Percentiles rank a stretch among this genome's conserved stretches.
Evolutionary conservation across 108 stramenopile species (phyloP).

Genomic region (Thalassiosira profunda): DNA sequence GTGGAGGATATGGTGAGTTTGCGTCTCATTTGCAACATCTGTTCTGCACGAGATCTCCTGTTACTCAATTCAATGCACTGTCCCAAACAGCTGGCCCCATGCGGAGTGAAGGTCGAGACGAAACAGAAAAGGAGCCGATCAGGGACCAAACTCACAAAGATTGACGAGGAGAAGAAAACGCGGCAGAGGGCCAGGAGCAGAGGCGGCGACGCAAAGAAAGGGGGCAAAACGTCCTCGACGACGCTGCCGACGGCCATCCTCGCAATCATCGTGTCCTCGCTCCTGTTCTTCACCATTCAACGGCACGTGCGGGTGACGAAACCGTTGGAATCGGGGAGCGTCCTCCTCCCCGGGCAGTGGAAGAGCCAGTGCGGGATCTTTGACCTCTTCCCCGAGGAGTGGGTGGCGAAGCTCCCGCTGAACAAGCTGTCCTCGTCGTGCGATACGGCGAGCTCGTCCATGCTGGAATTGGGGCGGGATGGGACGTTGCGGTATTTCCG

Average conservation of each 20-base stretch:
- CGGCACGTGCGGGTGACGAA: conserved; percentile 17
- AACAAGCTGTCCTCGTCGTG: conserved; percentile 4
- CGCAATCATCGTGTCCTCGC: neutral
- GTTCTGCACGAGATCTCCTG: neutral
- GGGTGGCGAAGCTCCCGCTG: neutral
- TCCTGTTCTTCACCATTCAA: conserved; percentile 12
- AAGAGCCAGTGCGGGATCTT: conserved; percentile 39
- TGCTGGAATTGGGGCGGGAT: conserved; percentile 34
- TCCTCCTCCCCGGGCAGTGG: conserved; percentile 34
- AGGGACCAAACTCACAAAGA: conserved; percentile 8
- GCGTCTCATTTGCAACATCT: neutral
- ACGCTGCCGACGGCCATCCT: conserved; percentile 8
- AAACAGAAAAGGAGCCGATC: neutral
- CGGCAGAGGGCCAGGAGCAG: neutral
- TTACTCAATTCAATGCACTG: neutral
- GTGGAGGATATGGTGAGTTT: conserved; percentile 78
- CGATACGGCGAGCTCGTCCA: conserved; percentile 18
- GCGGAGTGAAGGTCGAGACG: conserved; percentile 16
- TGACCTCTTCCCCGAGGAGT: conserved; percentile 26
- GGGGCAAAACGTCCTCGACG: neutral
- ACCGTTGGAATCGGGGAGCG: conserved; percentile 11
- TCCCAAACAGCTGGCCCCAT: conserved; percentile 11
- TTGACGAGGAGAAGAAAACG: conserved; percentile 18
- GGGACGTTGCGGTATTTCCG: conserved; percentile 29
- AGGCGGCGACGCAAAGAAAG: neutral